phyloP scores from a whole-genome alignment of 768 basidiomycete genomes.

The Megacollybia marginata region DNA sequence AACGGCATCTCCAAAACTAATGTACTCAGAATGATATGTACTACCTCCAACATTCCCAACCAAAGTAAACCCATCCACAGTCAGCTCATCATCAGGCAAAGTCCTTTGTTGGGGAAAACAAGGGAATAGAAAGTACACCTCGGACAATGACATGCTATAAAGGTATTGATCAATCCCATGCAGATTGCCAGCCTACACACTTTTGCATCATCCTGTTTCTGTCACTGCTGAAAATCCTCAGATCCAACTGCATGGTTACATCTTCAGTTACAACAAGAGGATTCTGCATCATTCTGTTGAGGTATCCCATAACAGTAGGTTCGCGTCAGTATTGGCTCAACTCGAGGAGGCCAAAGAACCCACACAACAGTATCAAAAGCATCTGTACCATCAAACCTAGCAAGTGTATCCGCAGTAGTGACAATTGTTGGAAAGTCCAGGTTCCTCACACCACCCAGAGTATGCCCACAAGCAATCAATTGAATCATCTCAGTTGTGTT shows the following conservation, averaged over 20 bases:
- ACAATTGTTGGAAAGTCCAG: constrained; percentile 4
- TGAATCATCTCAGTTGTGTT: constrained; percentile 10
- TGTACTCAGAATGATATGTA: no score
- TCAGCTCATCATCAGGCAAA: no score
- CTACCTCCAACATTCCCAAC: no score
- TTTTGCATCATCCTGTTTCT: constrained; percentile 13
- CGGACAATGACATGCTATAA: no score
- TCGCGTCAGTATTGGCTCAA: not conserved
- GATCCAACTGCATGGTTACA: constrained; percentile 13
- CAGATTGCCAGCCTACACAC: not conserved
- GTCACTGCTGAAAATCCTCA: constrained; percentile 15
- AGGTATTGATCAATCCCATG: no score
- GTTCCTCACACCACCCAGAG: constrained; percentile 8
- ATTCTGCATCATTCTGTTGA: constrained; percentile 4
- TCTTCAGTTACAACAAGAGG: constrained; percentile 13
- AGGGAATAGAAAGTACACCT: no score
- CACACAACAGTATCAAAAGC: constrained; percentile 3
- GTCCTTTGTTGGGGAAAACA: no score
- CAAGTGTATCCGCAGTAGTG: not conserved
- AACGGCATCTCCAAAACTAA: no score
- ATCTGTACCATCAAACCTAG: not conserved
- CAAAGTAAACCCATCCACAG: no score
- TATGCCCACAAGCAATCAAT: constrained; percentile 8
- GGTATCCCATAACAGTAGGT: constrained; percentile 5
- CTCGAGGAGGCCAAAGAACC: constrained; percentile 1